Evolutionary conservation across 305 asterid genomes (phyloP).

Genomic region (Fraxinus nigra): DNA sequence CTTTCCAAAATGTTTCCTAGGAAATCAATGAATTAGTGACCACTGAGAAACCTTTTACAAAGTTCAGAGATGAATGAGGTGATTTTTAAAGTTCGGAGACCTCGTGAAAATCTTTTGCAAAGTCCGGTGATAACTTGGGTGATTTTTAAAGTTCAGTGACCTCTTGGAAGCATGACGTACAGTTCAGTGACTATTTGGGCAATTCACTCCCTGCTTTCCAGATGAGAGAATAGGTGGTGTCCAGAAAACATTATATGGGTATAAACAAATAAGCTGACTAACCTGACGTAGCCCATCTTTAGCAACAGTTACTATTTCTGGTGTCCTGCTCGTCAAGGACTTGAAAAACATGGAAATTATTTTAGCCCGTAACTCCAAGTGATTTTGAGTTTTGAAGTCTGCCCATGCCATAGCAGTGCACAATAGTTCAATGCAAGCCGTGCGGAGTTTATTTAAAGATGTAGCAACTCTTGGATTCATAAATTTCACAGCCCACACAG

Average conservation of each 20-base stretch:
- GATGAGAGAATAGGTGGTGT: conserved; percentile 11
- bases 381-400: conserved; percentile 93
- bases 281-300: conserved; percentile 99
- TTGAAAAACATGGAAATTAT: conserved; percentile 97
- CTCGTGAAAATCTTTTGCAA: no score
- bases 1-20: no score
- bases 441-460: conserved; percentile 89
- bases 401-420: conserved; percentile 99
- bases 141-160: no score
- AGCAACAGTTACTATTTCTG: conserved; percentile 96
- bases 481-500: conserved; percentile 85
- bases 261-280: conserved; percentile 23
- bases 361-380: conserved; percentile 90
- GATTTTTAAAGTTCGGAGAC: no score
- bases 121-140: no score
- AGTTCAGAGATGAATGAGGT: no score
- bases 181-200: no score
- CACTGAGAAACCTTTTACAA: no score
- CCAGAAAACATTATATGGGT: conserved; percentile 7
- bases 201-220: neutral
- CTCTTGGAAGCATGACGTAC: no score
- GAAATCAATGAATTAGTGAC: no score
- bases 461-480: conserved; percentile 90
- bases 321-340: conserved; percentile 85
- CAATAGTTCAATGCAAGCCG: conserved; percentile 94